Base-by-base conservation (phyloP, 495 filamentous ascomycete species). In the Aspergillus nidulans region DNA sequence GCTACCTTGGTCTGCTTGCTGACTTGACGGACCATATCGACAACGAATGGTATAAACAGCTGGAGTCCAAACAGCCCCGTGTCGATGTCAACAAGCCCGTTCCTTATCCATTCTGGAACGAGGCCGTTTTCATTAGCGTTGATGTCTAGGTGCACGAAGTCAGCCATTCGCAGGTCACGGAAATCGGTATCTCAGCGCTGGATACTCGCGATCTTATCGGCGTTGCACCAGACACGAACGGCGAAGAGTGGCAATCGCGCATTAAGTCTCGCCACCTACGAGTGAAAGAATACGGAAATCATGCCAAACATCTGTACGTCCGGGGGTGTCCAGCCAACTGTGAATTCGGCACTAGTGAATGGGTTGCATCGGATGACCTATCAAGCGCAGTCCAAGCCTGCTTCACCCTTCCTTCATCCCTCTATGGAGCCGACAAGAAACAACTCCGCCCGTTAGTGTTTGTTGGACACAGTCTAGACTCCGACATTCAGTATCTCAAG, bases 101-200 rank as follows among this genome's bases (percentile, higher is more conserved):
- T 4, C 79, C 72, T 8, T 76, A 73, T 51, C 67, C 72, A 1
- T 82, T 82, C 58, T 69, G 77, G 16, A 58, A 71, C 19, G 73
- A 78, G 34, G 81, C 86, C 1, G 71, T 95, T 20, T 90, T 98
- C 60, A 72, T 96, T 52, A 83, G 78, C 56, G 71, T 96, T 41
- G 92, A 98, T 63, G 65, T 91, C 26, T 94, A 98, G 66, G 81
- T 84, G 7, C 92, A 84, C 57, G 92, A 97, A 69, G 63, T 66
- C 23, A 70, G 82, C 49, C 74, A 78, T 4, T 69, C 72, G 42
- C 62, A 77, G 1, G 73, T 97, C 55, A 95, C 91, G 4, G 94
- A 98, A 65, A 77, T 98, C 49, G 94, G 94, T 30, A 77, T 98
- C 44, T 85, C 90, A 8, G 83, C 80, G 9, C 81, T 98, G 19